These are phyloP conservation scores for Comarum palustre DNA, from an alignment of 306 rosid species.

Conservation along the genomic window DNA sequence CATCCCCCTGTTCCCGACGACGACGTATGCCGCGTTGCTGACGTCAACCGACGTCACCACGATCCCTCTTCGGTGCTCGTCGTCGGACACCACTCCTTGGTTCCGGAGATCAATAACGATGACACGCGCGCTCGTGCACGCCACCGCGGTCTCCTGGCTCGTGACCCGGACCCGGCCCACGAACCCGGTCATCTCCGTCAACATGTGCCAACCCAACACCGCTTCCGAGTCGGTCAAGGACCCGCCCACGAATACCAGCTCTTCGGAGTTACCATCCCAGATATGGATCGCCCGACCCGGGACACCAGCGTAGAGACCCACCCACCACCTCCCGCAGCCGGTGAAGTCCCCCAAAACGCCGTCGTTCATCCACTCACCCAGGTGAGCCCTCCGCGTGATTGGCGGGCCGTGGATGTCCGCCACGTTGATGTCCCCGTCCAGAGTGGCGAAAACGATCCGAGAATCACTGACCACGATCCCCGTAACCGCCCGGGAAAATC, in stretches of 20 bases:
- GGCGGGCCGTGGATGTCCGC: slow-evolving; percentile 15
- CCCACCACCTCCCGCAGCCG: slow-evolving; percentile 60
- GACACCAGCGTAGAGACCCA: slow-evolving; percentile 70
- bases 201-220: slow-evolving; percentile 76
- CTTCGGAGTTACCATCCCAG: slow-evolving; percentile 48
- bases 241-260: slow-evolving; percentile 51
- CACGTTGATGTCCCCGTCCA: slow-evolving; percentile 65
- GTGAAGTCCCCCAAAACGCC: slow-evolving; percentile 72
- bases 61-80: slow-evolving; percentile 31
- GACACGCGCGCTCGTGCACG: slow-evolving; percentile 53
- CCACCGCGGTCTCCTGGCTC: slow-evolving; percentile 47
- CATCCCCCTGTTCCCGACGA: slow-evolving; percentile 40
- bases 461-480: slow-evolving; percentile 45
- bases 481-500: slow-evolving; percentile 53
- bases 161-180: slow-evolving; percentile 68
- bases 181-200: slow-evolving; percentile 43
- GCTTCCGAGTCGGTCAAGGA: slow-evolving; percentile 66
- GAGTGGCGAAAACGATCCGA: slow-evolving; percentile 41
- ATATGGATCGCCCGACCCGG: slow-evolving; percentile 68
- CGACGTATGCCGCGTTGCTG: slow-evolving; percentile 31
- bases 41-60: slow-evolving; percentile 56
- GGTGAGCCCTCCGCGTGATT: slow-evolving; percentile 17
- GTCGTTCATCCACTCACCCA: slow-evolving; percentile 47
- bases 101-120: slow-evolving; percentile 47
- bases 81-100: slow-evolving; percentile 37